phyloP scores from a whole-genome alignment of 1,139 yeast species.

The Entelexis paramagnoliae region DNA sequence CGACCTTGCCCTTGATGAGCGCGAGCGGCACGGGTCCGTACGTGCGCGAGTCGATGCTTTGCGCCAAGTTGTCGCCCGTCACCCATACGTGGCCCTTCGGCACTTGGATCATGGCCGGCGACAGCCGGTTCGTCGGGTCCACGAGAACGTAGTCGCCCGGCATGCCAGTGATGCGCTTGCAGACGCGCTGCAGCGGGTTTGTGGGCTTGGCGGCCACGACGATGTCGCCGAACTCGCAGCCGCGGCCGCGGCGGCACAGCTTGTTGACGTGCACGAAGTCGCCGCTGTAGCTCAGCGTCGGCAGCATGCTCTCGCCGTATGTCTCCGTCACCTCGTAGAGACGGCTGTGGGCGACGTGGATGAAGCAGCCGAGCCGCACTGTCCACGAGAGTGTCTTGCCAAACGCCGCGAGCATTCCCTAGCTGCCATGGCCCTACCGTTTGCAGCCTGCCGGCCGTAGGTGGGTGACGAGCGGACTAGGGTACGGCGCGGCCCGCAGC shows the following conservation, averaged over 20 bases:
- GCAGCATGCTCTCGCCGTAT: constrained; percentile 90
- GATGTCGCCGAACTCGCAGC: constrained; percentile 68
- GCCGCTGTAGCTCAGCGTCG: constrained; percentile 62
- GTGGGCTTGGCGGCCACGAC: constrained; percentile 86
- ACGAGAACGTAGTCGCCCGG: constrained; percentile 78
- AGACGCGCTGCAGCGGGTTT: constrained; percentile 73
- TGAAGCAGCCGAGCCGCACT: constrained; percentile 54
- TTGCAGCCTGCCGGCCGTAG: too few species aligned
- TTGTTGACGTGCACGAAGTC: constrained; percentile 80
- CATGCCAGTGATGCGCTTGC: constrained; percentile 91
- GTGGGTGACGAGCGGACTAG: background rate
- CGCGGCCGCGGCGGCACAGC: constrained; percentile 45
- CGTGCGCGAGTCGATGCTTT: constrained; percentile 81
- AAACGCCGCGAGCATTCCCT: constrained; percentile 5
- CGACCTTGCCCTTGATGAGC: constrained; percentile 70
- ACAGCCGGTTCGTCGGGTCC: constrained; percentile 44
- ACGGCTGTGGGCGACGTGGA: constrained; percentile 56
- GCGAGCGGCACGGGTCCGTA: constrained; percentile 86
- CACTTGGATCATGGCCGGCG: constrained; percentile 37
- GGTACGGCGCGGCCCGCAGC: background rate
- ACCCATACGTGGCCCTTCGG: constrained; percentile 89
- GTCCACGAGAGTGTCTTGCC: constrained; percentile 28
- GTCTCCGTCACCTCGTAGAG: constrained; percentile 73
- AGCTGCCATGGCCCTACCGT: background rate
- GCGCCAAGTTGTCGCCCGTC: constrained; percentile 84